phyloP scores from a whole-genome alignment of 1,139 yeast species.

The Protomyces inouyei region DNA sequence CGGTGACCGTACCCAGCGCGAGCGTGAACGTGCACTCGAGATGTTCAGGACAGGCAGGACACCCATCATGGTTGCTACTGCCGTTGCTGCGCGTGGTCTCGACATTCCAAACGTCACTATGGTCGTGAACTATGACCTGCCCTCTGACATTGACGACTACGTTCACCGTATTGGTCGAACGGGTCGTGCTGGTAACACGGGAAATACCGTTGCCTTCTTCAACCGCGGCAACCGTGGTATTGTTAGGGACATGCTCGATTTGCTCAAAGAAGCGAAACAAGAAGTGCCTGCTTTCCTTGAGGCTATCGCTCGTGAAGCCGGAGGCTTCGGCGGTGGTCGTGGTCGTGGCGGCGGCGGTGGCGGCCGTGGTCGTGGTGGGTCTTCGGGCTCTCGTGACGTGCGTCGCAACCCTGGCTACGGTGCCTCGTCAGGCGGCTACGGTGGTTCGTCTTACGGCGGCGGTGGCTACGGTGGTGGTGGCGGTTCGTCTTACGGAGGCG shows the following conservation, averaged over 20 bases:
- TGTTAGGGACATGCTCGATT: slow-evolving; percentile 79
- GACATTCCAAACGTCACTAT: slow-evolving; percentile 98
- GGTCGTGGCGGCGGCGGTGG: slow-evolving; percentile 44
- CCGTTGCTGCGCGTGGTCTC: slow-evolving; percentile 98
- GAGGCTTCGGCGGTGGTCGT: slow-evolving; percentile 58
- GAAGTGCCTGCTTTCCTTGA: slow-evolving; percentile 88
- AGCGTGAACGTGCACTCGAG: slow-evolving; percentile 95
- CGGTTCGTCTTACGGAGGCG: slow-evolving; percentile 36
- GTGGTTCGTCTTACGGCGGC: slow-evolving; percentile 37
- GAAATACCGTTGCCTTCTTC: slow-evolving; percentile 96
- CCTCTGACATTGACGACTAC: slow-evolving; percentile 94
- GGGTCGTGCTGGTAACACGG: slow-evolving; percentile 99
- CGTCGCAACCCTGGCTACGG: slow-evolving; percentile 47
- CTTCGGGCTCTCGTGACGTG: slow-evolving; percentile 41
- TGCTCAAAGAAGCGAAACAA: slow-evolving; percentile 93
- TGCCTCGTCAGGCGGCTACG: slow-evolving; percentile 28
- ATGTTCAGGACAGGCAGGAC: slow-evolving; percentile 80
- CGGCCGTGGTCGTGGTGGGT: slow-evolving; percentile 43
- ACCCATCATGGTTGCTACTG: slow-evolving; percentile 94
- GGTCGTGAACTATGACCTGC: slow-evolving; percentile 94
- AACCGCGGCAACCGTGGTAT: slow-evolving; percentile 91
- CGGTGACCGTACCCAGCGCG: slow-evolving; percentile 97
- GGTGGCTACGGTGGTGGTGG: slow-evolving; percentile 38
- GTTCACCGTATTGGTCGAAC: slow-evolving; percentile 99
- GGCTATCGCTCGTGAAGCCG: slow-evolving; percentile 72